Percentiles rank a stretch among this genome's conserved stretches.
Evolutionary conservation across 2,329 filamentous ascomycete genomes (phyloP).

Genomic region (Anisogramma anomala): DNA sequence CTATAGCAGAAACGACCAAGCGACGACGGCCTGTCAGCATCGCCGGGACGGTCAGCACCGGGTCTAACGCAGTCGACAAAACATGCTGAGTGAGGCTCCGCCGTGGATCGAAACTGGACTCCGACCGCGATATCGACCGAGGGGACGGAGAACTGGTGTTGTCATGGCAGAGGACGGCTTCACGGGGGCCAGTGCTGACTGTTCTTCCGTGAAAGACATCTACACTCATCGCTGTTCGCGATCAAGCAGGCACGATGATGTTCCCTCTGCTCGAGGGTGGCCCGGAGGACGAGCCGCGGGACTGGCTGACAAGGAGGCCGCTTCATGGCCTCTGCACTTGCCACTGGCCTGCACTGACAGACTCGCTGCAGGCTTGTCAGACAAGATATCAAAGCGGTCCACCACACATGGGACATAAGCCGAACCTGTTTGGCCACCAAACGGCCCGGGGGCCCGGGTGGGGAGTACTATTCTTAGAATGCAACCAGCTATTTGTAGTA

Average conservation of each 20-base stretch:
- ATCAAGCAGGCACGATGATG: not conserved
- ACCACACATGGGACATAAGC: too few relatives aligned
- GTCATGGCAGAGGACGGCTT: not conserved
- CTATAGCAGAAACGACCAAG: constrained; percentile 1
- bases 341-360: too few relatives aligned
- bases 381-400: too few relatives aligned
- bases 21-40: constrained; percentile 2
- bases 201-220: not conserved
- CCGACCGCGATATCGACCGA: not conserved
- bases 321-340: too few relatives aligned
- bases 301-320: too few relatives aligned
- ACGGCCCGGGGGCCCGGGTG: too few relatives aligned
- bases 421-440: too few relatives aligned
- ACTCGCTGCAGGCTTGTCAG: too few relatives aligned
- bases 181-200: not conserved
- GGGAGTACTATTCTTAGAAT: too few relatives aligned
- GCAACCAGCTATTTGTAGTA: too few relatives aligned
- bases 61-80: constrained; percentile 3
- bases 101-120: not conserved
- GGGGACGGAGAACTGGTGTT: not conserved
- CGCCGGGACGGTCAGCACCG: constrained; percentile 6
- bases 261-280: too few relatives aligned
- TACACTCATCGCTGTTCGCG: not conserved
- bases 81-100: not conserved
- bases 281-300: too few relatives aligned